Percentiles rank a stretch among this genome's conserved stretches.
Conservation (phyloP, 805 yeast genomes). For the Myxozyma neotropica region DNA sequence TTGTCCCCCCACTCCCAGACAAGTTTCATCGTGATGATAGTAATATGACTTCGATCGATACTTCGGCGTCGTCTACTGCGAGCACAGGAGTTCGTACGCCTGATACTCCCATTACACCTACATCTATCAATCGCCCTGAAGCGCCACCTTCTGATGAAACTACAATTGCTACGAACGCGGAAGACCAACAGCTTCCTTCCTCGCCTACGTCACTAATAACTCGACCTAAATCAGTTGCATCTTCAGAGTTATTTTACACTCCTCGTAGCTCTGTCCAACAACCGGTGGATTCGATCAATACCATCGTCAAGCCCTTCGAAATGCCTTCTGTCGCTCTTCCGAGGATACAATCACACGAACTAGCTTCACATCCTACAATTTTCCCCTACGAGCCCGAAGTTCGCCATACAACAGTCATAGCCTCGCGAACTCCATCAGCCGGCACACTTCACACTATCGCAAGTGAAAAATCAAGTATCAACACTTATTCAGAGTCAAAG, state of each 20-base stretch:
- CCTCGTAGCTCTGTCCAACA: conserved; percentile 9
- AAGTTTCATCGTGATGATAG: not conserved
- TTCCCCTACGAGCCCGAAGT: not conserved
- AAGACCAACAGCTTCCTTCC: not conserved
- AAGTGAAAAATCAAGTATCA: not conserved
- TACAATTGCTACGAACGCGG: not conserved
- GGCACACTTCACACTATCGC: not conserved
- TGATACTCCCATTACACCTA: conserved; percentile 12
- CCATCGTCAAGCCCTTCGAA: not conserved
- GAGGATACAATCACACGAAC: too few species aligned
- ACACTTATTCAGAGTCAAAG: conserved; percentile 20
- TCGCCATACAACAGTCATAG: not conserved
- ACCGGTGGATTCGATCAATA: not conserved
- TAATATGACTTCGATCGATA: not conserved
- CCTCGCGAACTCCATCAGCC: not conserved
- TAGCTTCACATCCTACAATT: too few species aligned
- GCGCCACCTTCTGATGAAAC: conserved; percentile 4
- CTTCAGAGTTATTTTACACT: conserved; percentile 1
- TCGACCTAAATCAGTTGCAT: not conserved
- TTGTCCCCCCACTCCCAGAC: conserved; percentile 14
- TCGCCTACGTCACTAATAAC: not conserved
- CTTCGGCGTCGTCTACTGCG: not conserved
- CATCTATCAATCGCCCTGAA: not conserved
- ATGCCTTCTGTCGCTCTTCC: not conserved
- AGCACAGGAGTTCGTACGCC: conserved; percentile 4